A percentile compares a stretch with the other conserved stretches of the same genome.
Evolutionary conservation across 768 basidiomycete genomes (phyloP).

Genomic region (Strobilomyces echinocephalus): DNA sequence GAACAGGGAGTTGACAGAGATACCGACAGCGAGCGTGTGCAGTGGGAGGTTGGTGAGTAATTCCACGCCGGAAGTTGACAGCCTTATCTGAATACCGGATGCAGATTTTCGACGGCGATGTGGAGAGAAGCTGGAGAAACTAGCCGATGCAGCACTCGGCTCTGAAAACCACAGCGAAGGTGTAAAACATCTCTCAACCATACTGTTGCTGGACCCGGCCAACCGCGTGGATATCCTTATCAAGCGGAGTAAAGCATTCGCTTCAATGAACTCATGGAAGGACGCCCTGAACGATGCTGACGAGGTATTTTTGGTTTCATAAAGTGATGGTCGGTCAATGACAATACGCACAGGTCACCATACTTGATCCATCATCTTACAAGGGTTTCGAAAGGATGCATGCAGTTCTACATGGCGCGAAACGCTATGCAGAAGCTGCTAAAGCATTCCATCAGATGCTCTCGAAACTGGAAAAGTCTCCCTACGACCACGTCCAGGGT

Average conservation of each 20-base stretch:
- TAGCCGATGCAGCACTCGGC: not conserved
- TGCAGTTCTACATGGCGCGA: not conserved
- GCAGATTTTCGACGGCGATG: constrained; percentile 3
- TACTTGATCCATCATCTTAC: not conserved
- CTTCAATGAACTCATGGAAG: not conserved
- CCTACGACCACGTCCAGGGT: not conserved
- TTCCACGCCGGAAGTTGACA: not conserved
- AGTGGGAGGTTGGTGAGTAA: constrained; percentile 7
- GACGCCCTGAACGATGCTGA: not conserved
- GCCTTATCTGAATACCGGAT: not conserved
- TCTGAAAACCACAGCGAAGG: not conserved
- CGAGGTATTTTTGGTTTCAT: not conserved
- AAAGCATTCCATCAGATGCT: not conserved
- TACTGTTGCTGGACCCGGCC: not conserved
- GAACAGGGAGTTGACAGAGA: not conserved
- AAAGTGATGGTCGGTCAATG: too few relatives aligned
- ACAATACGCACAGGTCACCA: not conserved
- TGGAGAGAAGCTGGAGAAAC: not conserved
- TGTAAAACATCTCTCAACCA: not conserved
- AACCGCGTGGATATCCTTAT: not conserved
- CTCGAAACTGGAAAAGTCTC: not conserved
- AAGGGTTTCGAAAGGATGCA: constrained; percentile 7
- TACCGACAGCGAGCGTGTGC: not conserved
- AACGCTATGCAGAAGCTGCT: not conserved
- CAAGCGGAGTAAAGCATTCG: not conserved